Evolutionary conservation across 768 basidiomycete genomes (phyloP).

Genomic region (Clathrus columnatus): DNA sequence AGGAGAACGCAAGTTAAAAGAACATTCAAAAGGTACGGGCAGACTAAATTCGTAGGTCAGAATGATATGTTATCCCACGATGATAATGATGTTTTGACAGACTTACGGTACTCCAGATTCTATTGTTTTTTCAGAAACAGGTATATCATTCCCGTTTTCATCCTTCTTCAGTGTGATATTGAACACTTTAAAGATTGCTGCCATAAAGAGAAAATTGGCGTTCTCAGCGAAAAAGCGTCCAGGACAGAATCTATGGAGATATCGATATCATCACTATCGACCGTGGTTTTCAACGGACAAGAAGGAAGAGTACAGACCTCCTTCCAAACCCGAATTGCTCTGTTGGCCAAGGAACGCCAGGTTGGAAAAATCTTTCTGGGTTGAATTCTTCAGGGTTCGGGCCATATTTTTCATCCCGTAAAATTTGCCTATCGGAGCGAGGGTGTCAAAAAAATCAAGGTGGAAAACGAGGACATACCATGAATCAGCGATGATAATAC

Average conservation of each 20-base stretch:
- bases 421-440: not conserved
- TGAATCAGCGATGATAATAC: not conserved
- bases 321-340: not conserved
- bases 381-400: not conserved
- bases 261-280: not conserved
- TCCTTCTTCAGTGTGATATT: constrained; percentile 9
- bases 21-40: constrained; percentile 23
- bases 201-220: constrained; percentile 10
- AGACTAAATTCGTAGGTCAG: constrained; percentile 18
- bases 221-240: constrained; percentile 13
- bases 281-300: too few relatives aligned
- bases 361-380: constrained; percentile 2
- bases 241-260: constrained; percentile 10
- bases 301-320: not conserved
- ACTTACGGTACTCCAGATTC: not conserved
- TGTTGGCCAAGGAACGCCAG: not conserved
- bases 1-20: constrained; percentile 24
- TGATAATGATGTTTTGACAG: too few relatives aligned
- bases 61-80: not conserved
- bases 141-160: constrained; percentile 28
- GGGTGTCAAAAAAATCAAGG: too few relatives aligned
- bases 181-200: constrained; percentile 12
- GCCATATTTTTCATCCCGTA: not conserved
- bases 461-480: too few relatives aligned
- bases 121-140: not conserved